Evolutionary conservation across 768 basidiomycete species (phyloP), one percentile per base, ranked within the genome.

Genomic region (Leccinum aurantiacum): DNA sequence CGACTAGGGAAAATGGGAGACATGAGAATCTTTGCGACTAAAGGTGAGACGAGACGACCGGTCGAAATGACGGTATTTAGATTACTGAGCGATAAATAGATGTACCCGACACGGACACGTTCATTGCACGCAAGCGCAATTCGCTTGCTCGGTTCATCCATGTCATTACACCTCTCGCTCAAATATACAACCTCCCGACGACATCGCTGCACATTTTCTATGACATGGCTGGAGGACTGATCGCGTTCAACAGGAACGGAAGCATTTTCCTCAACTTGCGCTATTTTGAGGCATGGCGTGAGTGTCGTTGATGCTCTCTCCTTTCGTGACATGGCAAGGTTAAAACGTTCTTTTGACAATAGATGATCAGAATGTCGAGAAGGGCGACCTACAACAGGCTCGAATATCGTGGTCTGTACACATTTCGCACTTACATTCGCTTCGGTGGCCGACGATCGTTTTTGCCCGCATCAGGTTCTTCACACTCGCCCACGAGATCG

Each of bases 161-260:
- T 54, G 75, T 95, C 38, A 77, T 95, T 56, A 74, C 75, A 0
- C 85, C 87, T 0, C 79, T 98, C 19, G 81, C 85, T 4, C 71
- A 79, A 31, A 78, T 95, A 15, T 98, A 93, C 72, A 80, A 81
- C 63, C 82, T 98, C 37, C 87, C 93, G 1, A 74, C 85, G 27
- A 75, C 82, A 0, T 89, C 88, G 50, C 66, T 97, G 59, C 92
- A 96, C 66, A 82, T 99, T 6, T 98, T 98, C 72, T 89, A 87
- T 73, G 95, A 98, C 69, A 70, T 80, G 22, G 76, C 78, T 5
- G 95, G 96, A 1, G 87, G 86, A 2, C 75, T 91, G 13, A 96
- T 98, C 57, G 97, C 95, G 1, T 98, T 99, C 79, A 99, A 98
- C 71, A 80, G 94, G 27, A 85, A 85, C 52, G 93, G 90, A 3